Base-by-base conservation (phyloP, 129 eudicot species). In the Artemisia tridentata region DNA sequence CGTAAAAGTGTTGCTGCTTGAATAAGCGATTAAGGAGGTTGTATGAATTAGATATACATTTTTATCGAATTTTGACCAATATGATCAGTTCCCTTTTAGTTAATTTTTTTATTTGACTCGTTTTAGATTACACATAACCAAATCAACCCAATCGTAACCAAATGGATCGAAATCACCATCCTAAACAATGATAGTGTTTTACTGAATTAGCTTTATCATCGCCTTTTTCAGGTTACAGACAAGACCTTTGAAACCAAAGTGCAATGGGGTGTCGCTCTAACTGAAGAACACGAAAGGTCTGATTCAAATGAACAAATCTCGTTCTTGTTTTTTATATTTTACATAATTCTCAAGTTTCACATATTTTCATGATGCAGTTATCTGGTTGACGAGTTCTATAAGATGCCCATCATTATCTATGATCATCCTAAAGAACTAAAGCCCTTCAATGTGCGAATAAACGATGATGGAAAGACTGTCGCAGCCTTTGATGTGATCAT, bases 251-350 rank as follows among this genome's bases (percentile, higher is more conserved):
- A 82, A 47, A 69, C 76, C 45, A 75, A 83, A 41, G 63, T 80
- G 67, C 83, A 85, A 41, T 81, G 79, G 81, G 97, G 96, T 21
- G 73, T 18, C 45, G 71, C 92, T 46, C 77, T 87, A 57, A 83
- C 82, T 54, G 96, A 93, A 81, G 96, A 89, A 78, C 96, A 87
- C 65, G 97, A 87, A 80, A 86, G 96, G 98, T 92, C 55, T 19
- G 66, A 15, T 63, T 65, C 15, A 17, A 58, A 50, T 1, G 14
- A 68, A 13, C 10, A 73, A 3, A 8, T 21, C n/a, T 73, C 29
- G 34, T 1, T 13, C 3, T 3, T 67, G 54, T 41, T 5, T 14
- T 13, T 13, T 63, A 3, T 18, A 20, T 46, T 17, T 27, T 67
- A 7, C 11, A 15, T 53, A 20, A 34, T 72, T 18, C 12, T 72